Evolutionary conservation across 495 filamentous ascomycete genomes (phyloP).

Genomic region (Penicillium subrubescens): DNA sequence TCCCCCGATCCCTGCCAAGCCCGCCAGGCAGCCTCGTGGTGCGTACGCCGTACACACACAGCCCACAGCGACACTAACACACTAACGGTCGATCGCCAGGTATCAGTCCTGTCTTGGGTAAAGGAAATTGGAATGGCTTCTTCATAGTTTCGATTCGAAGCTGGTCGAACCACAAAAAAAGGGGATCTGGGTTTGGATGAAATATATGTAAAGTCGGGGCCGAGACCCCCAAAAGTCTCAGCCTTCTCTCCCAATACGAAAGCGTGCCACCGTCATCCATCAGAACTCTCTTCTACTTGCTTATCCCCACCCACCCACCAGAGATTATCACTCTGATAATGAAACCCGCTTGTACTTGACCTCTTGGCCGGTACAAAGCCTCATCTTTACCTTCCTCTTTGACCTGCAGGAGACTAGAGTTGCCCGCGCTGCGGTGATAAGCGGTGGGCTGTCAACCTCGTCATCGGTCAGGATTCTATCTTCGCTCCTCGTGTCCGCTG

Average conservation of each 20-base stretch:
- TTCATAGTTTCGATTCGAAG: conserved; percentile 11
- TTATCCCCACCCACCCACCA: conserved; percentile 9
- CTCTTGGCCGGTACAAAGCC: conserved; percentile 11
- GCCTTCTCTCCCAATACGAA: conserved; percentile 8
- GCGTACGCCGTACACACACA: conserved; percentile 23
- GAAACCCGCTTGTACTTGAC: conserved; percentile 10
- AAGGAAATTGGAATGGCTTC: neutral
- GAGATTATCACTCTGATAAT: conserved; percentile 11
- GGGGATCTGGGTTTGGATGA: neutral
- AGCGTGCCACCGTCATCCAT: conserved; percentile 22
- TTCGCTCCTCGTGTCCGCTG: conserved; percentile 3
- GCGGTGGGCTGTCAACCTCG: conserved; percentile 11
- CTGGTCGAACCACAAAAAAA: conserved; percentile 5
- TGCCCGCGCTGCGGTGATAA: conserved; percentile 12
- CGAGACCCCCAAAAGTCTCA: neutral
- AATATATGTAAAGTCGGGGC: conserved; percentile 3
- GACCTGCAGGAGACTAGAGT: neutral
- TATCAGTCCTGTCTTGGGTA: neutral
- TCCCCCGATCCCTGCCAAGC: conserved; percentile 24
- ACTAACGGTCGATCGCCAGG: conserved; percentile 14
- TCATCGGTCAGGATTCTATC: conserved; percentile 20
- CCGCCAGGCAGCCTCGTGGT: conserved; percentile 26
- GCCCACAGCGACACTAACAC: neutral
- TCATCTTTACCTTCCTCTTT: neutral
- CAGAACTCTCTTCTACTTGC: conserved; percentile 15